Conservation (phyloP, 228 moss, liverwort and hornwort species). For the Sphagnum magellanicum region DNA sequence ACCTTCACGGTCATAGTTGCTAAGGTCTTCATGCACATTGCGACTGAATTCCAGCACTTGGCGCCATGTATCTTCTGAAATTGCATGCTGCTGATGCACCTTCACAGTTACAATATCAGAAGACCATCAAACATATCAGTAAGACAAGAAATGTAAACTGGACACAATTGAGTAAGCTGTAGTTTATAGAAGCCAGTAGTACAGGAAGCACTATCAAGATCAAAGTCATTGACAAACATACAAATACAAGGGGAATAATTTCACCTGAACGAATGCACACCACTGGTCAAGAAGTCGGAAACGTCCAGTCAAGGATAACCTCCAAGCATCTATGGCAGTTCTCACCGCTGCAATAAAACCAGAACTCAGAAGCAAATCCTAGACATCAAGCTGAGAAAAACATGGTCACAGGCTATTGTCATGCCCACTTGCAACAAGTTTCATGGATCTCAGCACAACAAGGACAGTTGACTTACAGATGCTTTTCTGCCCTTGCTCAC, state of each 20-base stretch:
- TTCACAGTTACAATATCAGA: conserved; percentile 11
- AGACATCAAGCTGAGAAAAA: neutral
- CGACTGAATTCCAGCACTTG: conserved; percentile 97
- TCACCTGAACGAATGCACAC: conserved; percentile 77
- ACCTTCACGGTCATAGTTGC: conserved; percentile 99
- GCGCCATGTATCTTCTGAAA: conserved; percentile 97
- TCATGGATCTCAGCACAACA: neutral
- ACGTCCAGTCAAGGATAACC: conserved; percentile 78
- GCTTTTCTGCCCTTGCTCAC: conserved; percentile 90
- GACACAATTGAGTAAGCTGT: neutral
- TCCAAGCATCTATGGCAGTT: conserved; percentile 85
- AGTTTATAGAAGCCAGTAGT: too few species aligned
- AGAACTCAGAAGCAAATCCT: neutral
- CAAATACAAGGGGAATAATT: neutral
- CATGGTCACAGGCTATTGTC: neutral
- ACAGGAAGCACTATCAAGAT: too few species aligned
- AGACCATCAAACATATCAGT: neutral
- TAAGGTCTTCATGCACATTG: conserved; percentile 96
- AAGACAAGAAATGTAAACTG: neutral
- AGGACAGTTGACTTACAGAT: conserved; percentile 50
- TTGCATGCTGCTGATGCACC: conserved; percentile 90
- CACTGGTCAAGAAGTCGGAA: conserved; percentile 97
- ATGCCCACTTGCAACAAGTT: neutral
- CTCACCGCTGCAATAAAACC: conserved; percentile 52
- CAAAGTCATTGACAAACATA: neutral